These are phyloP conservation scores for Yarrowia phangngaensis DNA, from an alignment of 805 yeast genomes.

Conservation along the genomic window DNA sequence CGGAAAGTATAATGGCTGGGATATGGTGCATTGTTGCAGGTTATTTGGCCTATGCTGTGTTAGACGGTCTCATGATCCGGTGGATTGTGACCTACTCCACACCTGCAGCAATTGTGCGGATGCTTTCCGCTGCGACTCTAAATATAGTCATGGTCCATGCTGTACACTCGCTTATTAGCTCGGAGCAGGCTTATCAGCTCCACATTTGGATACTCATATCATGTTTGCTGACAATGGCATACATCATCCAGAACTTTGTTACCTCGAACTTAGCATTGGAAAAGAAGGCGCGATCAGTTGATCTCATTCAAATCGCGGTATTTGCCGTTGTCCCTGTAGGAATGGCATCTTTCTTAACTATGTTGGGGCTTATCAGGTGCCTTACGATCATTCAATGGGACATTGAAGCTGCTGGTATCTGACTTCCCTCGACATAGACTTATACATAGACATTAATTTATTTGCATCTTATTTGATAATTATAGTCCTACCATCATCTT, in stretches of 20 bases:
- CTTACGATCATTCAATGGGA: slow-evolving; percentile 72
- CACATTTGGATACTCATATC: slow-evolving; percentile 93
- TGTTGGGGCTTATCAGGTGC: slow-evolving; percentile 76
- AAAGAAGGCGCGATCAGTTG: slow-evolving; percentile 63
- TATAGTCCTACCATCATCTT: no score
- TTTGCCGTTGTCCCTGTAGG: slow-evolving; percentile 99
- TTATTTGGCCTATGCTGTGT: slow-evolving; percentile 72
- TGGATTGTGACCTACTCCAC: slow-evolving; percentile 89
- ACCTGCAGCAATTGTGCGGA: slow-evolving; percentile 81
- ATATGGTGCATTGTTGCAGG: slow-evolving; percentile 93
- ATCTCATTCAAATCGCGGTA: slow-evolving; percentile 81
- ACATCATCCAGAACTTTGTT: slow-evolving; percentile 80
- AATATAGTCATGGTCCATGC: slow-evolving; percentile 67
- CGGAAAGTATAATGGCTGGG: slow-evolving; percentile 77
- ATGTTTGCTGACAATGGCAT: slow-evolving; percentile 73
- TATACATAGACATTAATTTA: slow-evolving; percentile 14
- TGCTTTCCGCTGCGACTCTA: slow-evolving; percentile 75
- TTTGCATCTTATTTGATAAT: slow-evolving; percentile 1
- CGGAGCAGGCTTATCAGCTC: slow-evolving; percentile 65
- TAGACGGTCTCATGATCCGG: slow-evolving; percentile 85
- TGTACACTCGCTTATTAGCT: slow-evolving; percentile 62
- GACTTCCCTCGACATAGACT: no score
- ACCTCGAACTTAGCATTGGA: slow-evolving; percentile 55
- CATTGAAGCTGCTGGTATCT: slow-evolving; percentile 27
- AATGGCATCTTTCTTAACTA: slow-evolving; percentile 84